Conservation (phyloP, 768 basidiomycete species). For the Leccinum variicolor region DNA sequence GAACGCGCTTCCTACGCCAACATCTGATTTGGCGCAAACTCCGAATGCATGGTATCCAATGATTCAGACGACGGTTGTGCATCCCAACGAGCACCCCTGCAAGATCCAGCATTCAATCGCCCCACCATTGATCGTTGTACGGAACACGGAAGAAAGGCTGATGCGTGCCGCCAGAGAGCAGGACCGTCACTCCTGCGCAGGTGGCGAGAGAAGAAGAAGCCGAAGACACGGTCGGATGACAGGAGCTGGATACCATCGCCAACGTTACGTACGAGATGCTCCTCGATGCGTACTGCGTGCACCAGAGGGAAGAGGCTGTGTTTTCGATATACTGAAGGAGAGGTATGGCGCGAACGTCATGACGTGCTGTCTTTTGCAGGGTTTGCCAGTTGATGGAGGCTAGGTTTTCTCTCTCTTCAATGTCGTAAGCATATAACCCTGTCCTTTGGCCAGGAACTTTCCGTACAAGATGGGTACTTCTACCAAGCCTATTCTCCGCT, state of each 20-base stretch:
- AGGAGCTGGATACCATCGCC: neutral
- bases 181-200: conserved; percentile 18
- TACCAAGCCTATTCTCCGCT: conserved; percentile 15
- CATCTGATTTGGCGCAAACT: conserved; percentile 33
- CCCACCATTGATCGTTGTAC: conserved; percentile 42
- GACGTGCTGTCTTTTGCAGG: conserved; percentile 46
- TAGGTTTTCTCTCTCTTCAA: neutral
- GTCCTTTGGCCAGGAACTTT: neutral
- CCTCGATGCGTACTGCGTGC: too few species aligned
- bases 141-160: conserved; percentile 35
- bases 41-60: conserved; percentile 60
- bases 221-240: conserved; percentile 22
- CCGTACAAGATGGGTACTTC: conserved; percentile 20
- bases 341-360: conserved; percentile 22
- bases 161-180: conserved; percentile 10
- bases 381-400: conserved; percentile 40
- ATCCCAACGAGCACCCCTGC: conserved; percentile 55
- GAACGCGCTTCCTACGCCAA: conserved; percentile 27
- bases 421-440: neutral
- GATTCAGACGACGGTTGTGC: conserved; percentile 47
- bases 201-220: conserved; percentile 21
- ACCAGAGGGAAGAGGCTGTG: too few species aligned
- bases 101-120: conserved; percentile 46
- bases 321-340: conserved; percentile 14
- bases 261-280: too few species aligned